A percentile compares a stretch with the other conserved stretches of the same genome.
Evolutionary conservation across 208 protist species (phyloP).

Genomic region (Trichomonas tenax): DNA sequence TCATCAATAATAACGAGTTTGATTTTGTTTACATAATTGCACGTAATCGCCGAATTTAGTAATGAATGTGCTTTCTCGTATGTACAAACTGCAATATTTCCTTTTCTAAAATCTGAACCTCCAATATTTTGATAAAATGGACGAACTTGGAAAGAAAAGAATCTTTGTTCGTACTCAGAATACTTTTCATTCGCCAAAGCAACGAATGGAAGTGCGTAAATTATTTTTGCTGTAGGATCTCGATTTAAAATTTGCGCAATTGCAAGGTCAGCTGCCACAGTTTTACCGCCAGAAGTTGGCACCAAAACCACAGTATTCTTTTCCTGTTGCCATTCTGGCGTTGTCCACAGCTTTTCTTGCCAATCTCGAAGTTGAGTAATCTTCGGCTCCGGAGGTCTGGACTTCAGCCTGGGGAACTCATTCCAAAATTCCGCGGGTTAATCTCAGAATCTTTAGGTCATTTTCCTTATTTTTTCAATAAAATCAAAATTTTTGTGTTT

Average conservation of each 20-base stretch:
- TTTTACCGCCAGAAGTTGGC: slow-evolving; percentile 8
- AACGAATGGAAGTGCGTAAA: background rate
- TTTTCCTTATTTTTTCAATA: too few species aligned
- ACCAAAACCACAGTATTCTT: background rate
- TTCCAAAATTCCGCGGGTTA: too few species aligned
- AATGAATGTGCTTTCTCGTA: slow-evolving; percentile 12
- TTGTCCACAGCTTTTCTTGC: background rate
- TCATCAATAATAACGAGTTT: background rate
- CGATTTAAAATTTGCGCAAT: background rate
- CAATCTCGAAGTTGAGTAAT: background rate
- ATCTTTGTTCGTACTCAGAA: background rate
- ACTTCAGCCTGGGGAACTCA: too few species aligned
- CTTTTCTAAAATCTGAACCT: background rate
- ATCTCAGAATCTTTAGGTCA: too few species aligned
- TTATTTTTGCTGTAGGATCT: background rate
- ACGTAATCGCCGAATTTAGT: background rate
- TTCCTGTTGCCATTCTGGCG: background rate
- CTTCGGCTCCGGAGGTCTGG: background rate
- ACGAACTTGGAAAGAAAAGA: background rate
- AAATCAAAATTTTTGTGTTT: too few species aligned
- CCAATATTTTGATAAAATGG: background rate
- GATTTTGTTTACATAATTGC: background rate
- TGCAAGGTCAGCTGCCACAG: slow-evolving; percentile 3
- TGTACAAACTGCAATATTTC: background rate
- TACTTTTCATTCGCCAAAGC: background rate